Evolutionary conservation across 2,329 filamentous ascomycete species (phyloP).

Genomic region (Rhynchosporium agropyri): DNA sequence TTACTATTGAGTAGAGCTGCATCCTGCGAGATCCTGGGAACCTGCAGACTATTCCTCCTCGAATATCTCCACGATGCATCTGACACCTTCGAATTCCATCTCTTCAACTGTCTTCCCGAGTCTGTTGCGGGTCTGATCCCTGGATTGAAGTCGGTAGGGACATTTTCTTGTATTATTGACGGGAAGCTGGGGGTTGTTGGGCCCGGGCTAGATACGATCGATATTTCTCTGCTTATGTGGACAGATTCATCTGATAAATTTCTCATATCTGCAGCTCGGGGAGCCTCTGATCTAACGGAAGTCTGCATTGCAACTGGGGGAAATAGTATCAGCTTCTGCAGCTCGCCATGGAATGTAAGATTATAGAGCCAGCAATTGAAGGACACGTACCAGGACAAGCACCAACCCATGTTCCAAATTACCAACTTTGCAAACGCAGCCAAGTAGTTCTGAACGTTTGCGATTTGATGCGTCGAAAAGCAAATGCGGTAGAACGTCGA

Average conservation of each 20-base stretch:
- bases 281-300: slow-evolving; percentile 26
- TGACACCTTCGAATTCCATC: slow-evolving; percentile 26
- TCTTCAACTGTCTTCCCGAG: slow-evolving; percentile 10
- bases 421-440: neutral
- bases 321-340: slow-evolving; percentile 22
- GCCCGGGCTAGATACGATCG: slow-evolving; percentile 21
- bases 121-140: slow-evolving; percentile 15
- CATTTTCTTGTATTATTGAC: slow-evolving; percentile 18
- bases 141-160: slow-evolving; percentile 1
- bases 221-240: slow-evolving; percentile 27
- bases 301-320: slow-evolving; percentile 28
- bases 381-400: slow-evolving; percentile 4
- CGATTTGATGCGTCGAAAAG: neutral
- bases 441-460: neutral
- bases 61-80: slow-evolving; percentile 15
- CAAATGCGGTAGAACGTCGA: neutral
- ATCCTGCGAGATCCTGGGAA: slow-evolving; percentile 12
- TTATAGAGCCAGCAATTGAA: slow-evolving; percentile 12
- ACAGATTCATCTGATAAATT: slow-evolving; percentile 25
- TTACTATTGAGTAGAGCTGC: slow-evolving; percentile 21
- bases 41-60: slow-evolving; percentile 6
- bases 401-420: slow-evolving; percentile 3
- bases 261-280: slow-evolving; percentile 13
- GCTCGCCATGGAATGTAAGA: slow-evolving; percentile 16
- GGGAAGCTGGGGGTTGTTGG: slow-evolving; percentile 15